Evolutionary conservation across 1,284 basidiomycete genomes (phyloP), one percentile per base, ranked within the genome.

Genomic region (Tilletia setariae): DNA sequence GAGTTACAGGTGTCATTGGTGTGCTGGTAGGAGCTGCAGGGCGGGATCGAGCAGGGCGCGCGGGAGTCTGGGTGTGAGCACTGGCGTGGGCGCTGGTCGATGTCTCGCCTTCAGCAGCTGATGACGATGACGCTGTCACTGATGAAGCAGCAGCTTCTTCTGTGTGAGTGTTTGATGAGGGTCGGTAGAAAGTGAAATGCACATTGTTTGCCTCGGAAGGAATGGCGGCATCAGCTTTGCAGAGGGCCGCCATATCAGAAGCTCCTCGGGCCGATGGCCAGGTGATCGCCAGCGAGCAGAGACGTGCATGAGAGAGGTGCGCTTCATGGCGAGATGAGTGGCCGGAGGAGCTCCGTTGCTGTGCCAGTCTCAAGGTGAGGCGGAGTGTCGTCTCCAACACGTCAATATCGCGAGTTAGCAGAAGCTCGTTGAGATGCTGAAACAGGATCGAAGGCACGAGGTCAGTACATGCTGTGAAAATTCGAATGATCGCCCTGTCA

Each of bases 361-460:
- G 94, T 6, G 94, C 90, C 1, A 94, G 94, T 30, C 95, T 90
- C 42, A 97, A 87, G 51, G 97, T 86, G 28, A 98, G 87, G 72
- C 92, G 91, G 63, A 98, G 86, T 23, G 92, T 87, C 28, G 91
- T 86, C 68, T 93, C 88, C 62, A 98, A 87, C 46, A 98, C 87
- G 76, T 96, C 93, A 67, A 95, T 86, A 84, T 98, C 94, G 51
- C 90, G 90, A 0, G 93, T 92, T 78, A 89, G 89, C 68, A 98
- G 86, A 28, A 99, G 86, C 78, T 90, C 90, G 83, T 93, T 93
- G 75, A 98, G 86, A 72, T 93, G 91, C 93, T 96, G 79, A 32
- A 30, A 21, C 67, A 42, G 53, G 42, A 69, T 59, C 47, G 9
- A 67, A 30, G 59, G 9, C 16, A 1, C 3, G n/a, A 4, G 6